Percentiles rank a stretch among this genome's conserved stretches.
Conservation (phyloP, 495 filamentous ascomycete genomes). For the Penicillium lagena region DNA sequence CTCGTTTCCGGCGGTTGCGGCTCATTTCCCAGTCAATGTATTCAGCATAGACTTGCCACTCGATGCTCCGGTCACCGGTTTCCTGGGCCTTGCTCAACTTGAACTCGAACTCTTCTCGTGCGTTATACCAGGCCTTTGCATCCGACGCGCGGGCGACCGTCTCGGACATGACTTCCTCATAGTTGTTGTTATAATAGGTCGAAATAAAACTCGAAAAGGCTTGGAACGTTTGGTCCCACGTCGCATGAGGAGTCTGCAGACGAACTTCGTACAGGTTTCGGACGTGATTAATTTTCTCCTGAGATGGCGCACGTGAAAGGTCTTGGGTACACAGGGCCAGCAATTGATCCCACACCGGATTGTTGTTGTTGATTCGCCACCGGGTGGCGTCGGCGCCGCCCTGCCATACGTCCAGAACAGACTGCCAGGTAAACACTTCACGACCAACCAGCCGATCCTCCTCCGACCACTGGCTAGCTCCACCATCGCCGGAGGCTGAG, state of each 20-base stretch:
- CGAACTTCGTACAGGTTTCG: constrained; percentile 65
- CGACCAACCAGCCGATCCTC: constrained; percentile 69
- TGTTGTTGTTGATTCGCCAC: constrained; percentile 78
- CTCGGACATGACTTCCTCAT: constrained; percentile 73
- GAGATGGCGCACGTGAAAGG: constrained; percentile 48
- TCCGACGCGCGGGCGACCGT: constrained; percentile 57
- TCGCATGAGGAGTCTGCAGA: constrained; percentile 71
- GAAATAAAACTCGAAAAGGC: constrained; percentile 76
- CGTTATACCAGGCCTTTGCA: constrained; percentile 60
- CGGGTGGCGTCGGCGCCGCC: constrained; percentile 70
- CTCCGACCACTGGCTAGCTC: constrained; percentile 59
- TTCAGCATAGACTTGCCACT: constrained; percentile 56
- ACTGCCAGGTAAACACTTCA: constrained; percentile 74
- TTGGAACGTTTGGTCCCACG: constrained; percentile 81
- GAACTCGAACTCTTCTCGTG: constrained; percentile 67
- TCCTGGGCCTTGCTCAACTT: constrained; percentile 54
- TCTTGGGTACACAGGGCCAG: constrained; percentile 55
- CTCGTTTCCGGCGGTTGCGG: constrained; percentile 47
- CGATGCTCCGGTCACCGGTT: constrained; percentile 48
- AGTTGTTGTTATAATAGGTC: constrained; percentile 64
- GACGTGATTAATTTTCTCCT: constrained; percentile 57
- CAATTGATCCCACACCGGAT: constrained; percentile 82
- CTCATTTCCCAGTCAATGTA: constrained; percentile 81
- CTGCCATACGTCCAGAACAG: constrained; percentile 72
- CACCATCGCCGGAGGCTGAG: constrained; percentile 49